These are phyloP conservation scores for Brassica balearica DNA, from an alignment of 441 rosid species.

Conservation along the genomic window DNA sequence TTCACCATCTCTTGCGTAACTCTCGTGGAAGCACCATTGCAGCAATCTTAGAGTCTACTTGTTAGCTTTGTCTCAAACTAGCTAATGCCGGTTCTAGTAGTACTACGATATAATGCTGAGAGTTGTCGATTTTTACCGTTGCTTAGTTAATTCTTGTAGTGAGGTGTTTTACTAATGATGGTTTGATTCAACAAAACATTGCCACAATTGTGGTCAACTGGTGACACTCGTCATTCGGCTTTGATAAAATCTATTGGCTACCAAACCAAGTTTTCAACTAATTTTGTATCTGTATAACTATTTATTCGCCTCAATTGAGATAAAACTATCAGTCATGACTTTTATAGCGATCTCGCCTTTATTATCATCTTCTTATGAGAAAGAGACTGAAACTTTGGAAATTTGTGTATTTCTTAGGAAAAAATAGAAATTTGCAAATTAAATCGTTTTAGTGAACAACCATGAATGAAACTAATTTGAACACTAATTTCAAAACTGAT, in stretches of 20 bases:
- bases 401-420: too few species aligned
- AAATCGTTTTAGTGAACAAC: too few species aligned
- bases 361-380: too few species aligned
- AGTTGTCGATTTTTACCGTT: background rate
- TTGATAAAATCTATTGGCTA: too few species aligned
- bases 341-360: too few species aligned
- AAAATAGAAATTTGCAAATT: too few species aligned
- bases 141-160: background rate
- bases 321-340: too few species aligned
- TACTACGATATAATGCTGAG: background rate
- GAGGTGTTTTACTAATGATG: background rate
- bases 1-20: background rate
- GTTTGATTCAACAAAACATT: background rate
- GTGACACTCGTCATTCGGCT: background rate
- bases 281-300: too few species aligned
- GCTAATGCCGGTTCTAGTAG: background rate
- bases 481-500: background rate
- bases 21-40: slow-evolving; percentile 2
- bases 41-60: slow-evolving; percentile 5
- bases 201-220: background rate
- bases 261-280: too few species aligned
- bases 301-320: too few species aligned
- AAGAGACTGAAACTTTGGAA: too few species aligned
- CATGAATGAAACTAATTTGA: background rate
- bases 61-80: background rate